Evolutionary conservation across 2,329 filamentous ascomycete genomes (phyloP).

Genomic region (Trichoderma koningiopsis): DNA sequence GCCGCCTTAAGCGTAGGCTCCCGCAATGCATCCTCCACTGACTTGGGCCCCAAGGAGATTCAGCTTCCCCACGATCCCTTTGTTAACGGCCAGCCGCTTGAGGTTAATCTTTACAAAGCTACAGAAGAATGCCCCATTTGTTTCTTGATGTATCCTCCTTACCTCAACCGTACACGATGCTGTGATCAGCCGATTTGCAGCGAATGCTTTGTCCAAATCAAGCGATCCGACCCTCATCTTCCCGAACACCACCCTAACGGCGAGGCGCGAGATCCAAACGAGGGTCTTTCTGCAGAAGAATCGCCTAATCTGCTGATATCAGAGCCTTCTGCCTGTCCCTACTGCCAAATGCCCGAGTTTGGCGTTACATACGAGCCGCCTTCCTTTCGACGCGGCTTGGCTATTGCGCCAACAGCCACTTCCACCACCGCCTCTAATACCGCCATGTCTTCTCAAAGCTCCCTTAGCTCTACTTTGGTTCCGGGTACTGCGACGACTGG

Average conservation of each 20-base stretch:
- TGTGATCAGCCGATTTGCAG: slow-evolving; percentile 97
- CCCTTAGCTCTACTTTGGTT: slow-evolving; percentile 63
- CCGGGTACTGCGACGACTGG: slow-evolving; percentile 43
- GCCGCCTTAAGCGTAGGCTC: slow-evolving; percentile 75
- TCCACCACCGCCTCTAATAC: slow-evolving; percentile 49
- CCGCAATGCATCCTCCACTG: slow-evolving; percentile 70
- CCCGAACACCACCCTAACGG: slow-evolving; percentile 71
- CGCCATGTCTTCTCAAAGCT: slow-evolving; percentile 85
- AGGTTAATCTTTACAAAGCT: slow-evolving; percentile 92
- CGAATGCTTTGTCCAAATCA: slow-evolving; percentile 99
- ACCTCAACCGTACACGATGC: slow-evolving; percentile 90
- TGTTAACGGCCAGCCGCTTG: slow-evolving; percentile 91
- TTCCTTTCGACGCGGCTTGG: slow-evolving; percentile 80
- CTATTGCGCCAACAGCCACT: slow-evolving; percentile 55
- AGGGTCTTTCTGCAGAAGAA: slow-evolving; percentile 50
- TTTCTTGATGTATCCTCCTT: slow-evolving; percentile 92
- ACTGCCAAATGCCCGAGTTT: slow-evolving; percentile 93
- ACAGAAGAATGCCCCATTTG: slow-evolving; percentile 92
- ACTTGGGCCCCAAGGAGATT: slow-evolving; percentile 77
- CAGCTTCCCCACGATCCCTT: slow-evolving; percentile 78
- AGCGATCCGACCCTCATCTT: slow-evolving; percentile 86
- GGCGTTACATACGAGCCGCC: slow-evolving; percentile 94
- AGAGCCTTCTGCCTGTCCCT: slow-evolving; percentile 89
- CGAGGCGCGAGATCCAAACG: slow-evolving; percentile 40
- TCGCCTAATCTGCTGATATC: slow-evolving; percentile 73